Evolutionary conservation across 2,329 filamentous ascomycete species (phyloP).

Genomic region (Aphanoascus verrucosus): DNA sequence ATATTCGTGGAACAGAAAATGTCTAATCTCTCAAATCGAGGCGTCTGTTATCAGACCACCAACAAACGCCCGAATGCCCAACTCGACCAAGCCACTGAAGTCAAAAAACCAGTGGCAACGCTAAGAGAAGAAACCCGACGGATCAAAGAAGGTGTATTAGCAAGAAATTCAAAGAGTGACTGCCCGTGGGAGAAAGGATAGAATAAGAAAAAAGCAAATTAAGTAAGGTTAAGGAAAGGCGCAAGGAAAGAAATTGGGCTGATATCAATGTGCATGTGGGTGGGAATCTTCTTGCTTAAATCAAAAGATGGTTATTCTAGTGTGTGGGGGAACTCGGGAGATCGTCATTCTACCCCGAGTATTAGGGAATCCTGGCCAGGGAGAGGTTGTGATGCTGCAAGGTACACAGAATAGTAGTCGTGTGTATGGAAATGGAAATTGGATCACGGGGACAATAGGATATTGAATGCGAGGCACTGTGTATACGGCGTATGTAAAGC

Average conservation of each 20-base stretch:
- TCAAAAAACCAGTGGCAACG: not conserved
- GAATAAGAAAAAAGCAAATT: not conserved
- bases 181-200: not conserved
- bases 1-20: not conserved
- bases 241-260: not conserved
- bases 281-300: not conserved
- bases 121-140: not conserved
- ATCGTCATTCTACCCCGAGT: slow-evolving; percentile 2
- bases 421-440: not conserved
- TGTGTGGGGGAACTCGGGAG: slow-evolving; percentile 10
- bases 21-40: not conserved
- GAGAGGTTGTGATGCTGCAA: not conserved
- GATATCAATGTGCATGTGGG: not conserved
- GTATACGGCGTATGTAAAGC: too few relatives aligned
- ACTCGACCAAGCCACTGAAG: not conserved
- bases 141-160: not conserved
- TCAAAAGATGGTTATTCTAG: not conserved
- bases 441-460: not conserved
- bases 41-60: not conserved
- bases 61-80: not conserved
- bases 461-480: not conserved
- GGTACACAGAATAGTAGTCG: not conserved
- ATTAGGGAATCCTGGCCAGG: not conserved
- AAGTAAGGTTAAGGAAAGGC: not conserved
- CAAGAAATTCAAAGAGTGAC: not conserved